Evolutionary conservation across 208 protist species (phyloP).

Genomic region (Naegleria gruberi): DNA sequence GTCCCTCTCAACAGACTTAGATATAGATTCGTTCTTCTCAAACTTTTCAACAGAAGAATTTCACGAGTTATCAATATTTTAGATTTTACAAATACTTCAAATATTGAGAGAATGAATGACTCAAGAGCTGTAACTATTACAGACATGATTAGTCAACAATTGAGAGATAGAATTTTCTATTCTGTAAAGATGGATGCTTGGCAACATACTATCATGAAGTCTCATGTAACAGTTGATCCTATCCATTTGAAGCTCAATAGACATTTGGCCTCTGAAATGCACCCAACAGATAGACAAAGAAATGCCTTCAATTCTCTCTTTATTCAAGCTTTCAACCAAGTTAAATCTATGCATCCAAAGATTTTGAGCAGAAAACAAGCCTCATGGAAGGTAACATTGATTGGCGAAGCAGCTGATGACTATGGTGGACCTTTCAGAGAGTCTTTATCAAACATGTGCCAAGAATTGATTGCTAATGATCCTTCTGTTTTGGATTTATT

Average conservation of each 20-base stretch:
- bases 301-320: not conserved
- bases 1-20: not conserved
- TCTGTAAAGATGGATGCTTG: conserved; percentile 21
- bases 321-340: conserved; percentile 19
- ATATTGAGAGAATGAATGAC: not conserved
- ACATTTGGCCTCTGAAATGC: not conserved
- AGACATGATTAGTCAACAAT: not conserved
- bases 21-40: conserved; percentile 13
- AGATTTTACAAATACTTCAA: not conserved
- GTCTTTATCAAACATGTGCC: conserved; percentile 76
- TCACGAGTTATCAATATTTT: not conserved
- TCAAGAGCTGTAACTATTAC: not conserved
- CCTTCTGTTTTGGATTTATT: conserved; percentile 61
- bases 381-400: conserved; percentile 27
- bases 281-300: not conserved
- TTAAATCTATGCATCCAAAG: not conserved
- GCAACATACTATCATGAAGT: not conserved
- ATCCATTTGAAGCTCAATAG: conserved; percentile 4
- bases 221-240: not conserved
- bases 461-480: conserved; percentile 64
- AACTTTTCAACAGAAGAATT: conserved; percentile 20
- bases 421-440: conserved; percentile 80
- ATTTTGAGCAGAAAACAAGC: not conserved
- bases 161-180: conserved; percentile 5
- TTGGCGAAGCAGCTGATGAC: conserved; percentile 49